Evolutionary conservation across 805 yeast genomes (phyloP).

Genomic region (Ogataea saltuana): DNA sequence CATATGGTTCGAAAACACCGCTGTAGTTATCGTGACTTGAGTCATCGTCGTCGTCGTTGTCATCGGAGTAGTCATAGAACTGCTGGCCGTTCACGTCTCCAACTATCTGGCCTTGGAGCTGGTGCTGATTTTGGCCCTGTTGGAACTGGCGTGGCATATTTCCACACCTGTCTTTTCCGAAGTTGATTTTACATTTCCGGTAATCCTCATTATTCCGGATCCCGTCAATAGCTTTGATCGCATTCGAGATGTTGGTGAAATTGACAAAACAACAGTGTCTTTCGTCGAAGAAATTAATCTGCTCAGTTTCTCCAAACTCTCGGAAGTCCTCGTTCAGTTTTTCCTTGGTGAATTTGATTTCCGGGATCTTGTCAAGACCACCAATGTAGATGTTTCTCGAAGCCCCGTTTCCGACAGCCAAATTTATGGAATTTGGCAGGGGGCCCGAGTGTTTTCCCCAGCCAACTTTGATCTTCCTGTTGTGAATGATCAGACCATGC

Average conservation of each 20-base stretch:
- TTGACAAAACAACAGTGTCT: slow-evolving; percentile 90
- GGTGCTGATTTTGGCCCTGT: slow-evolving; percentile 11
- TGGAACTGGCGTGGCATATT: slow-evolving; percentile 80
- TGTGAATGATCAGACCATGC: slow-evolving; percentile 85
- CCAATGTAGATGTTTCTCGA: slow-evolving; percentile 92
- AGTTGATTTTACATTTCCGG: slow-evolving; percentile 75
- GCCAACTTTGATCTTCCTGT: slow-evolving; percentile 85
- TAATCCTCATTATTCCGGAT: slow-evolving; percentile 74
- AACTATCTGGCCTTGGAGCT: slow-evolving; percentile 17
- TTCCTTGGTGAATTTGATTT: slow-evolving; percentile 32
- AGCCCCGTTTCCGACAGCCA: slow-evolving; percentile 93
- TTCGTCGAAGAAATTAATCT: slow-evolving; percentile 81
- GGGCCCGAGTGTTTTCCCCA: slow-evolving; percentile 99
- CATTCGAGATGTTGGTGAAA: slow-evolving; percentile 86
- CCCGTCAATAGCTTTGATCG: slow-evolving; percentile 90
- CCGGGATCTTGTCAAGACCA: slow-evolving; percentile 36
- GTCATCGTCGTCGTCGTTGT: slow-evolving; percentile 16
- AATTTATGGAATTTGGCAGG: slow-evolving; percentile 77
- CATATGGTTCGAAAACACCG: slow-evolving; percentile 24
- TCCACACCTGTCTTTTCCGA: slow-evolving; percentile 95
- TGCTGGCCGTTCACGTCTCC: slow-evolving; percentile 23
- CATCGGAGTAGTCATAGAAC: slow-evolving; percentile 26
- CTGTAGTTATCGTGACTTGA: slow-evolving; percentile 13
- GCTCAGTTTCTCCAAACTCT: slow-evolving; percentile 92
- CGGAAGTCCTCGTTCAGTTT: slow-evolving; percentile 72